A percentile compares a stretch with the other conserved stretches of the same genome.
Conservation (phyloP, 345 rosid species). For the Capsella bursapastoris region DNA sequence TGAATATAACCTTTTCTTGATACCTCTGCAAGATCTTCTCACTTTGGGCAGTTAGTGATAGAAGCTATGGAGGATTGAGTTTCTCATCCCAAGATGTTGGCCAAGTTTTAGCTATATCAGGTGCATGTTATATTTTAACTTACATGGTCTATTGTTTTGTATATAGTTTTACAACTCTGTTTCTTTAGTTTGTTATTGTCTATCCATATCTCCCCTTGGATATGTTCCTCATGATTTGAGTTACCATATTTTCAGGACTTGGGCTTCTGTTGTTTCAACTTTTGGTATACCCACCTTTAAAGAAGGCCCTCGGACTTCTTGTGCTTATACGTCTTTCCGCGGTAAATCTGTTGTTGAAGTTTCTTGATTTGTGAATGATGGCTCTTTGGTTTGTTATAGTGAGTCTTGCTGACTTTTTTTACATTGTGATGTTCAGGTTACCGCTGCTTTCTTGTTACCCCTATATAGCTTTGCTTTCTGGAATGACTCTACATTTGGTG, state of each 20-base stretch:
- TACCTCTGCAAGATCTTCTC: slow-evolving; percentile 51
- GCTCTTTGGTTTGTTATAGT: neutral
- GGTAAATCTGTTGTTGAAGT: slow-evolving; percentile 7
- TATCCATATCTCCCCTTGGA: neutral
- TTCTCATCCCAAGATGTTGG: slow-evolving; percentile 71
- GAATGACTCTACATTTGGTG: slow-evolving; percentile 28
- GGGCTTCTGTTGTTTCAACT: slow-evolving; percentile 39
- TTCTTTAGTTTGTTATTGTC: neutral
- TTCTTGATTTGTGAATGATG: neutral
- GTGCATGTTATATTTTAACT: slow-evolving; percentile 37
- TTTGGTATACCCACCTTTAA: slow-evolving; percentile 26
- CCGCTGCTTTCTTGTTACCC: slow-evolving; percentile 43
- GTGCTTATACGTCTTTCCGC: slow-evolving; percentile 25
- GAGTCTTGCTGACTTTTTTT: neutral
- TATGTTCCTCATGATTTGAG: slow-evolving; percentile 4
- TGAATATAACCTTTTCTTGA: neutral
- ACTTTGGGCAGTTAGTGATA: slow-evolving; percentile 70
- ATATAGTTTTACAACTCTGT: neutral
- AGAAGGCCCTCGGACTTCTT: slow-evolving; percentile 30
- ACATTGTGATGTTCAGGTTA: slow-evolving; percentile 20
- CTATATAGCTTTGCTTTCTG: slow-evolving; percentile 36
- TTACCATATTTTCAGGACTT: slow-evolving; percentile 29
- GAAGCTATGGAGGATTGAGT: slow-evolving; percentile 64
- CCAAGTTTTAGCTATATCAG: slow-evolving; percentile 68
- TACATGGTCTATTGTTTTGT: neutral